A percentile compares a stretch with the other conserved stretches of the same genome.
These are phyloP conservation scores for Magnolia officinalis DNA, from an alignment of 164 flowering plant genomes.

Conservation along the genomic window DNA sequence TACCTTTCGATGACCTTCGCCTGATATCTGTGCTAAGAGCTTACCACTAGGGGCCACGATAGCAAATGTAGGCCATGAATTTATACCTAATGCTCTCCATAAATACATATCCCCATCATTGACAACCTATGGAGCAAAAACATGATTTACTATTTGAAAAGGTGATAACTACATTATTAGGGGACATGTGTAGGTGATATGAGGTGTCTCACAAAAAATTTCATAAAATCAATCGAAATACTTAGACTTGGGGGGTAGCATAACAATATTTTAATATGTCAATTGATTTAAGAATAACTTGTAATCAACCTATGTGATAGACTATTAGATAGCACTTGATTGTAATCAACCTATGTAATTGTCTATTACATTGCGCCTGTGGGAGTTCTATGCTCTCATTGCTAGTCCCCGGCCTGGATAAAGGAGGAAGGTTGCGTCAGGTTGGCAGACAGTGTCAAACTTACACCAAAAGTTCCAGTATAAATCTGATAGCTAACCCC, in stretches of 20 bases:
- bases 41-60: conserved; percentile 79
- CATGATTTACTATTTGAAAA: background rate
- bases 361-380: too few relatives aligned
- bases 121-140: conserved; percentile 53
- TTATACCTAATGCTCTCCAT: conserved; percentile 89
- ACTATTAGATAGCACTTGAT: too few relatives aligned
- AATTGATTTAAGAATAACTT: background rate
- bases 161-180: background rate
- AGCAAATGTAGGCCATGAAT: conserved; percentile 97
- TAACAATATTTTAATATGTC: background rate
- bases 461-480: too few relatives aligned
- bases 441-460: too few relatives aligned
- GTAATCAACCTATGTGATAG: too few relatives aligned
- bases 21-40: conserved; percentile 80
- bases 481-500: too few relatives aligned
- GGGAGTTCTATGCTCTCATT: too few relatives aligned
- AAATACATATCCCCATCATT: conserved; percentile 95
- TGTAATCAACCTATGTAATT: too few relatives aligned
- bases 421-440: too few relatives aligned
- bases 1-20: conserved; percentile 94
- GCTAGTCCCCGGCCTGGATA: too few relatives aligned
- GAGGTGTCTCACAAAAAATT: background rate
- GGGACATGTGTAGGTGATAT: background rate
- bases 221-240: background rate
- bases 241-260: background rate